phyloP scores from a whole-genome alignment of 179 eudicot species.

The Patellifolia procumbens region DNA sequence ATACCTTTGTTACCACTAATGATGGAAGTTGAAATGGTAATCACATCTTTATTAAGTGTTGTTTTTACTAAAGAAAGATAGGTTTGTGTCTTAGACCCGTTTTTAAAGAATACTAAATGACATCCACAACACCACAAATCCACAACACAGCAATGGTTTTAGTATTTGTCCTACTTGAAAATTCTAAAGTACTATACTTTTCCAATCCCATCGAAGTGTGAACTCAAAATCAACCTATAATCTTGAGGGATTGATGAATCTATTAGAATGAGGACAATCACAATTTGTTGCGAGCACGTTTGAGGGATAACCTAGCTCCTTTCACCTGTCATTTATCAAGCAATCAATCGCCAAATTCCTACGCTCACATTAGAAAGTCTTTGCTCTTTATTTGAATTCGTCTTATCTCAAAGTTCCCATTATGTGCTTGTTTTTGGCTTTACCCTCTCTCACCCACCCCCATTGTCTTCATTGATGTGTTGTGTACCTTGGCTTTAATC shows the following conservation, averaged over 20 bases:
- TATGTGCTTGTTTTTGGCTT: too few relatives aligned
- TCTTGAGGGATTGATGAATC: neutral
- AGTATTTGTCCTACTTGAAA: neutral
- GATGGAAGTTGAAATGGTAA: too few relatives aligned
- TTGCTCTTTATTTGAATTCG: neutral
- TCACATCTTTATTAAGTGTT: neutral
- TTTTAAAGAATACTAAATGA: neutral
- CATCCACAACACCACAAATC: too few relatives aligned
- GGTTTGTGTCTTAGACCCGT: neutral
- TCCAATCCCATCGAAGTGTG: neutral
- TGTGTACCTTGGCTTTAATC: too few relatives aligned
- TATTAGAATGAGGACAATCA: neutral
- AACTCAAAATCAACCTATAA: neutral
- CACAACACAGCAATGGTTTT: neutral
- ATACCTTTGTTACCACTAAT: too few relatives aligned
- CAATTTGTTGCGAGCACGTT: neutral
- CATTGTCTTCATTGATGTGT: too few relatives aligned
- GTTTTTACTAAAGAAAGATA: neutral
- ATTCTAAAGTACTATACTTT: neutral
- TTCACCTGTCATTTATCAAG: too few relatives aligned
- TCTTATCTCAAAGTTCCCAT: too few relatives aligned
- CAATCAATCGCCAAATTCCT: neutral
- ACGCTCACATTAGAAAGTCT: neutral
- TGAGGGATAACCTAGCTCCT: too few relatives aligned
- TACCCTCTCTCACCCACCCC: too few relatives aligned